Percentiles rank a stretch among this genome's conserved stretches.
Conservation (phyloP, 2,329 filamentous ascomycete genomes). For the Lachnellula cervina region DNA sequence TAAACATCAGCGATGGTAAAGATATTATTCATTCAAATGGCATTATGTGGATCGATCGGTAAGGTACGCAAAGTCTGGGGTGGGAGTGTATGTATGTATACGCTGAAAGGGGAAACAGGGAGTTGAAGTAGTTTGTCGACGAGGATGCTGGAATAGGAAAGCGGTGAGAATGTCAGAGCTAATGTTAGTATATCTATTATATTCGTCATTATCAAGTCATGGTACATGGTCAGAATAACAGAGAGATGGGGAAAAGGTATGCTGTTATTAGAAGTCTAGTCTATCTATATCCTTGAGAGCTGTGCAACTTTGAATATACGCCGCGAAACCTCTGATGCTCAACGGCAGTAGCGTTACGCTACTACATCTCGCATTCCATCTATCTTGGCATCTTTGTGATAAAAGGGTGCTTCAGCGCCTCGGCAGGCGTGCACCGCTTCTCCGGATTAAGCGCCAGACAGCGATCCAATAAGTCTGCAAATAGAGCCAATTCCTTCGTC, state of each 20-base stretch:
- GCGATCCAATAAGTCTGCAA: constrained; percentile 82
- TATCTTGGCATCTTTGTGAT: constrained; percentile 41
- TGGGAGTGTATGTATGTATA: too few relatives aligned
- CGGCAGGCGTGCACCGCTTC: constrained; percentile 79
- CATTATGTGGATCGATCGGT: too few relatives aligned
- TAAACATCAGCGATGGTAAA: too few relatives aligned
- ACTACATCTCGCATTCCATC: neutral
- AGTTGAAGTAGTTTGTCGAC: too few relatives aligned
- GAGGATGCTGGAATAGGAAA: too few relatives aligned
- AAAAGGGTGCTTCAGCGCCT: constrained; percentile 87
- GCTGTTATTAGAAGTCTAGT: neutral
- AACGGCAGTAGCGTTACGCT: too few relatives aligned
- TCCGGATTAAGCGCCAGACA: constrained; percentile 89
- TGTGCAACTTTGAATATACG: neutral
- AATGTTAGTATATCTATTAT: too few relatives aligned
- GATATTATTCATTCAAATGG: too few relatives aligned
- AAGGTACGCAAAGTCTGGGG: too few relatives aligned
- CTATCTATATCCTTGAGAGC: neutral
- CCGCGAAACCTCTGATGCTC: neutral
- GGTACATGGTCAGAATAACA: neutral
- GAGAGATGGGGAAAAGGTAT: neutral
- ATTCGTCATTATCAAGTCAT: too few relatives aligned
- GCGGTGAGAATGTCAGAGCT: too few relatives aligned
- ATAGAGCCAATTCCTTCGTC: constrained; percentile 71
- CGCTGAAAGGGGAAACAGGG: too few relatives aligned